phyloP scores from a whole-genome alignment of 495 filamentous ascomycete genomes.

The Penicillium ochrochloron region DNA sequence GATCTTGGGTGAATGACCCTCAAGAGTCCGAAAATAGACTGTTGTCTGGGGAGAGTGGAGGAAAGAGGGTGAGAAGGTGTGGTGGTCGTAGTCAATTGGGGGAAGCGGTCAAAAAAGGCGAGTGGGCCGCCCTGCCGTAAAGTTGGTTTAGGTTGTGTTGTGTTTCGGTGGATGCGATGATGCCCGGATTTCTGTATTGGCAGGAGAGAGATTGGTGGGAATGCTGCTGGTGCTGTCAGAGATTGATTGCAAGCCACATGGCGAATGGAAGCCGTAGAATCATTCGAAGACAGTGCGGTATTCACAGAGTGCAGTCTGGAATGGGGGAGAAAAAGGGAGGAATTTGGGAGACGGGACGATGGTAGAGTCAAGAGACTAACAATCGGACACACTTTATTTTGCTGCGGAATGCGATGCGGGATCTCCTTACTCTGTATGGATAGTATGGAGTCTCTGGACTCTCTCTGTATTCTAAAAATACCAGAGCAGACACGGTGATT shows the following conservation, averaged over 20 bases:
- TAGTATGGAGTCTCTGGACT: not conserved
- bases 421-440: constrained; percentile 28
- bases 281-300: constrained; percentile 27
- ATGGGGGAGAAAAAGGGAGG: constrained; percentile 23
- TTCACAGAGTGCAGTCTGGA: constrained; percentile 25
- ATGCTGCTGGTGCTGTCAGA: constrained; percentile 31
- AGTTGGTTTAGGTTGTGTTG: constrained; percentile 11
- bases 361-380: constrained; percentile 24
- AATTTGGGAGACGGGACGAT: constrained; percentile 20
- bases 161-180: constrained; percentile 15
- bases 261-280: constrained; percentile 26
- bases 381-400: constrained; percentile 16
- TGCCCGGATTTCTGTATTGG: not conserved
- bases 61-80: constrained; percentile 12
- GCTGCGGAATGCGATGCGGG: constrained; percentile 38
- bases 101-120: constrained; percentile 36
- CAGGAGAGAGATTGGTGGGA: constrained; percentile 10
- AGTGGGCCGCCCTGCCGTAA: constrained; percentile 32
- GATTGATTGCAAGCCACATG: constrained; percentile 36
- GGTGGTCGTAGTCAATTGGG: constrained; percentile 26
- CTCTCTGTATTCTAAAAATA: constrained; percentile 30
- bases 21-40: constrained; percentile 5
- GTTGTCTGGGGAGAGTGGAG: constrained; percentile 1
- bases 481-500: constrained; percentile 9
- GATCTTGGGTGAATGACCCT: not conserved